phyloP scores from a whole-genome alignment of 495 filamentous ascomycete genomes.

The Trichocladium uniseriatum region DNA sequence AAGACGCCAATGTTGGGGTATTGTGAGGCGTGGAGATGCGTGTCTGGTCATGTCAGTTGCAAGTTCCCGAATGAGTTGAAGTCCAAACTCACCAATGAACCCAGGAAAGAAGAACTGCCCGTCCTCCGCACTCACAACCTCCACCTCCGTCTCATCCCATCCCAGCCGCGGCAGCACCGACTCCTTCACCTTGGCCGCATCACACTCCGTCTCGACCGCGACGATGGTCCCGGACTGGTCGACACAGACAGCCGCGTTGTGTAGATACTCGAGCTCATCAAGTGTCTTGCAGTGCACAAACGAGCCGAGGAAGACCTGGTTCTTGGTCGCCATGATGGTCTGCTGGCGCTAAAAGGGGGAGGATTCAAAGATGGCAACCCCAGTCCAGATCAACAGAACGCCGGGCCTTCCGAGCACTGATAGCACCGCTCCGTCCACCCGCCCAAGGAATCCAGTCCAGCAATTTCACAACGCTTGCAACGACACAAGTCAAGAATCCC shows the following conservation, averaged over 20 bases:
- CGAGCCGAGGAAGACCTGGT: slow-evolving; percentile 40
- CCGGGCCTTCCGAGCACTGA: too few relatives aligned
- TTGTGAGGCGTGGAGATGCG: slow-evolving; percentile 89
- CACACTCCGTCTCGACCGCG: slow-evolving; percentile 36
- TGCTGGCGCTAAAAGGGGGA: too few relatives aligned
- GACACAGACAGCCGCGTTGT: slow-evolving; percentile 57
- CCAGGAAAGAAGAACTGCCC: slow-evolving; percentile 86
- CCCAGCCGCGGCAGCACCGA: slow-evolving; percentile 24
- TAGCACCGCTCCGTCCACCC: too few relatives aligned
- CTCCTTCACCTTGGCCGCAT: slow-evolving; percentile 16
- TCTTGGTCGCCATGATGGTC: slow-evolving; percentile 1
- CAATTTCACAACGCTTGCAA: too few relatives aligned
- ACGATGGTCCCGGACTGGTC: slow-evolving; percentile 56
- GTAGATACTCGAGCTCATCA: slow-evolving; percentile 46
- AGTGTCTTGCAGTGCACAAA: slow-evolving; percentile 52
- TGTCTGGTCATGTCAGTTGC: slow-evolving; percentile 47
- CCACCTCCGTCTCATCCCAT: slow-evolving; percentile 35
- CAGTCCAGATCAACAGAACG: too few relatives aligned
- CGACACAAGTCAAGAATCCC: too few relatives aligned
- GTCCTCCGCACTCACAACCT: slow-evolving; percentile 22
- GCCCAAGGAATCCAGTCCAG: too few relatives aligned
- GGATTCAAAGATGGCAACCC: too few relatives aligned
- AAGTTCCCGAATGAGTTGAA: neutral
- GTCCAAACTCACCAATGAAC: slow-evolving; percentile 62
- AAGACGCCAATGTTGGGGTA: slow-evolving; percentile 91